Evolutionary conservation across 2,329 filamentous ascomycete species (phyloP).

Genomic region (Polychaeton citri): DNA sequence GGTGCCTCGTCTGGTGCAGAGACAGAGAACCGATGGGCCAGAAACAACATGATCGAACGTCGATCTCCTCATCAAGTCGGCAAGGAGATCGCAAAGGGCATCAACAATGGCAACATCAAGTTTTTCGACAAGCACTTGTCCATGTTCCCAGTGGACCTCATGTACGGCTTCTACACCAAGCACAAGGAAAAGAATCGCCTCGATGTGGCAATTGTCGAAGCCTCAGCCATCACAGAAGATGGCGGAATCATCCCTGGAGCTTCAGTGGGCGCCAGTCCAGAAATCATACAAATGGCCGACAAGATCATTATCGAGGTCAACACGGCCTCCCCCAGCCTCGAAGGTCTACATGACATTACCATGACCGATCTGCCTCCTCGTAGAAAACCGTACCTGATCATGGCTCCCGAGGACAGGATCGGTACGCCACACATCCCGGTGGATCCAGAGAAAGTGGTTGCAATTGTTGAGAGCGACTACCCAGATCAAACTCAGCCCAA

Average conservation of each 20-base stretch:
- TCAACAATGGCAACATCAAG: slow-evolving; percentile 76
- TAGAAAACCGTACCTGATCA: slow-evolving; percentile 76
- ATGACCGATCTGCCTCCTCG: slow-evolving; percentile 72
- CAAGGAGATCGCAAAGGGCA: slow-evolving; percentile 79
- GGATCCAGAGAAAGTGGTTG: slow-evolving; percentile 73
- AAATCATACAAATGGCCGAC: slow-evolving; percentile 80
- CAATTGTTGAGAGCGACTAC: slow-evolving; percentile 74
- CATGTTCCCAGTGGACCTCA: slow-evolving; percentile 80
- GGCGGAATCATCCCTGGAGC: slow-evolving; percentile 81
- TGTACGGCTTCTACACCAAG: slow-evolving; percentile 66
- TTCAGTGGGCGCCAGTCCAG: slow-evolving; percentile 60
- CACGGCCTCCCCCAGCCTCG: slow-evolving; percentile 69
- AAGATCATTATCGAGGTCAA: slow-evolving; percentile 82
- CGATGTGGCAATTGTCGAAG: slow-evolving; percentile 71
- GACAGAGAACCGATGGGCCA: slow-evolving; percentile 86
- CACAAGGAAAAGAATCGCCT: slow-evolving; percentile 60
- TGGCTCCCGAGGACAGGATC: slow-evolving; percentile 74
- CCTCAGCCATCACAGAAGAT: slow-evolving; percentile 74
- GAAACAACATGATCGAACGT: slow-evolving; percentile 77
- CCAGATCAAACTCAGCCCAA: slow-evolving; percentile 65
- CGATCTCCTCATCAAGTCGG: slow-evolving; percentile 78
- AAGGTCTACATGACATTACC: slow-evolving; percentile 82
- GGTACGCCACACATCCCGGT: slow-evolving; percentile 71
- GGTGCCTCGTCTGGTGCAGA: slow-evolving; percentile 81
- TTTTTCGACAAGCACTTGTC: slow-evolving; percentile 91